Evolutionary conservation across 2,329 filamentous ascomycete genomes (phyloP), one percentile per base, ranked within the genome.

Genomic region (Arthrobotrys megalospora): DNA sequence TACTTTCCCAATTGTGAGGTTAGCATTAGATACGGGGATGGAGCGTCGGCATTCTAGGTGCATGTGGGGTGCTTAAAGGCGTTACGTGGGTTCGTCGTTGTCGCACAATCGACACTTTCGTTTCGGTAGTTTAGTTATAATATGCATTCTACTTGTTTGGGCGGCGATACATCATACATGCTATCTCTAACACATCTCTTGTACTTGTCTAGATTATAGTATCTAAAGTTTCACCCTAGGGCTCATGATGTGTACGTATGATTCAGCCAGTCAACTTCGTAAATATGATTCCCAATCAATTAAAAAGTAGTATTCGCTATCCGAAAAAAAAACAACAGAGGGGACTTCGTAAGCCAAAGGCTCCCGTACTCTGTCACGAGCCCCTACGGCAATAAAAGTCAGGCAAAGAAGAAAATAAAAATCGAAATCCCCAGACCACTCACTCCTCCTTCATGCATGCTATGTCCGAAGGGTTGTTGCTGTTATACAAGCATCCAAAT

Each of bases 321-420:
- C 85, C 85, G 12, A 85, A 85, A 65, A 83, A 86, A 79, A 84
- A 84, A 14, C 84, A 85, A 63, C 83, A 86, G 79, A 84, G 83
- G 55, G 55, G 14, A 16, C 58, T 36, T 38, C 32, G 52, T 32
- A 21, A 38, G 6, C 19, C 36, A n/a, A 64, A 47, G 28, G 14
- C 41, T 34, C 32, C 48, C 24, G 28, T 60, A 60, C 55, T 60
- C 19, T 43, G 10, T 43, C 36, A 4, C 28, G 43, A 43, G 16
- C 12, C 55, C 34, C 41, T 16, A 12, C 6, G 6, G 2, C 19
- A 16, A 47, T 41, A 21, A n/a, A 65, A 65, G 16, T 12, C 1
- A 66, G 28, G 7, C 24, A 28, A 28, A 2, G 24, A 52, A 43
- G 45, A 16, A 36, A 52, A 10, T n/a, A 55, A 32, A 28, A 55